A percentile compares a stretch with the other conserved stretches of the same genome.
phyloP scores from a whole-genome alignment of 2,329 filamentous ascomycete species.

The Sarocladium strictum region DNA sequence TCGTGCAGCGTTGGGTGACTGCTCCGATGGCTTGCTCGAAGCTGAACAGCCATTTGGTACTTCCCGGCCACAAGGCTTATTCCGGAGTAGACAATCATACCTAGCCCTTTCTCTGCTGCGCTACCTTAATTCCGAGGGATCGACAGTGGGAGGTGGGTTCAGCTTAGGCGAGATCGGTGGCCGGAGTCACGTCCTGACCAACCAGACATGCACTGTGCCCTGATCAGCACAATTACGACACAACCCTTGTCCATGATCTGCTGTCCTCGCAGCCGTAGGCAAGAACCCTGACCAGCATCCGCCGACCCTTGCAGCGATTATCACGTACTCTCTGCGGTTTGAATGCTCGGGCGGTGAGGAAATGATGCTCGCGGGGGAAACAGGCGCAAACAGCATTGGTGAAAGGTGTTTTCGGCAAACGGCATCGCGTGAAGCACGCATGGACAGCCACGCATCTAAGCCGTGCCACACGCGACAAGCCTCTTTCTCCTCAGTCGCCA shows the following conservation, averaged over 20 bases:
- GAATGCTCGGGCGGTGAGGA: background rate
- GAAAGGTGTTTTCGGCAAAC: background rate
- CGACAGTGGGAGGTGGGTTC: constrained; percentile 1
- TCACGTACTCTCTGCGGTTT: too few relatives aligned
- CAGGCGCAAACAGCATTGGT: background rate
- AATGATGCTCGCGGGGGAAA: background rate
- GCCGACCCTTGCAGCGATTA: background rate
- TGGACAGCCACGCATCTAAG: background rate
- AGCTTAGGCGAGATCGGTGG: background rate
- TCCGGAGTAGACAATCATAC: background rate
- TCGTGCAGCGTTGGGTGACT: background rate
- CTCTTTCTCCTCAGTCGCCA: background rate
- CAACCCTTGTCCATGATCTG: background rate
- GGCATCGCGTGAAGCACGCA: constrained; percentile 1
- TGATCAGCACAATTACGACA: background rate
- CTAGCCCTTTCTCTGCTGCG: background rate
- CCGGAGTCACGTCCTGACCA: background rate
- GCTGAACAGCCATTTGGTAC: background rate
- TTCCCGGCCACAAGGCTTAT: background rate
- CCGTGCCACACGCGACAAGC: constrained; percentile 5
- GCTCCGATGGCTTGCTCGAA: background rate
- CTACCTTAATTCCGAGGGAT: background rate
- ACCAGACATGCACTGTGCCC: background rate
- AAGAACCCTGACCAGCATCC: background rate
- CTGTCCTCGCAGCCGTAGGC: constrained; percentile 3